Evolutionary conservation across 257 asterid species (phyloP).

Genomic region (Solanum pennellii): DNA sequence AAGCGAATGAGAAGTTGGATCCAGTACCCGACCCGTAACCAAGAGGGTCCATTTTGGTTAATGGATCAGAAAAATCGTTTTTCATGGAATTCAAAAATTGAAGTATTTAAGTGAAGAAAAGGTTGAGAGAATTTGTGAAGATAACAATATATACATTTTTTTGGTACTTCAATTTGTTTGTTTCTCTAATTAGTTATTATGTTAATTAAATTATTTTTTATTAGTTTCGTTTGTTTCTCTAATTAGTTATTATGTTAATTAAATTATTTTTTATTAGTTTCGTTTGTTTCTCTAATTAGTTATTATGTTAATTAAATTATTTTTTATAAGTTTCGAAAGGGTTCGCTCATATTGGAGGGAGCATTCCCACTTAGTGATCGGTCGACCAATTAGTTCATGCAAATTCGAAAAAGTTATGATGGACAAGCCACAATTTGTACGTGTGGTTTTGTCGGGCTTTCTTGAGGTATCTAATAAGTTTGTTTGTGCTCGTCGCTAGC

Average conservation of each 20-base stretch:
- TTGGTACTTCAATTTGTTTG: background rate
- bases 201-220: too few species aligned
- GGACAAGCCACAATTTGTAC: too few species aligned
- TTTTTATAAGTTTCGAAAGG: too few species aligned
- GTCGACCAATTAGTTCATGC: too few species aligned
- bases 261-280: too few species aligned
- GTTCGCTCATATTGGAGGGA: too few species aligned
- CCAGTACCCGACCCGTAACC: conserved; percentile 15
- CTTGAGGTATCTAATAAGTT: too few species aligned
- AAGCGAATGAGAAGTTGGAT: conserved; percentile 56
- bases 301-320: background rate
- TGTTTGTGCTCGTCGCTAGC: too few species aligned
- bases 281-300: background rate
- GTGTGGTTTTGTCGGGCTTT: too few species aligned
- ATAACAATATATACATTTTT: background rate
- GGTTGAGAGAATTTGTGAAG: background rate
- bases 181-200: background rate
- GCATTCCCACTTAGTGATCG: too few species aligned
- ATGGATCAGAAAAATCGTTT: background rate
- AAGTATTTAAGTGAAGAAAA: background rate
- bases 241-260: background rate
- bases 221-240: background rate
- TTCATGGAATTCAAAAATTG: background rate
- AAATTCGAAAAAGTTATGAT: too few species aligned
- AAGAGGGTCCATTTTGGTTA: conserved; percentile 13